phyloP scores from a whole-genome alignment of 192 early-diverging fungal genomes.

The Bifiguratus adelaidae region DNA sequence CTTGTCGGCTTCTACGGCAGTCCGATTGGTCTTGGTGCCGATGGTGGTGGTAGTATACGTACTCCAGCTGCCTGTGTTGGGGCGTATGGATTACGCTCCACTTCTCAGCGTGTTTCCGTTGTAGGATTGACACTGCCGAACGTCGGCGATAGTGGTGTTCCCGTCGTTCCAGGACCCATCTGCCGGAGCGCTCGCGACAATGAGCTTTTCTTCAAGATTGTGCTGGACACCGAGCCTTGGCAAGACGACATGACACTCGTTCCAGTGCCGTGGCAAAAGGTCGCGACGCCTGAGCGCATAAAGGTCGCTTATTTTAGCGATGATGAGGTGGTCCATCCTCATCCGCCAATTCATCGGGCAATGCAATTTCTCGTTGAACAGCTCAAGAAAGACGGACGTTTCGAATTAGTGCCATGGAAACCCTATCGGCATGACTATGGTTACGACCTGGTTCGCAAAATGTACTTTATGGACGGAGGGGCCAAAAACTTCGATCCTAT shows the following conservation, averaged over 20 bases:
- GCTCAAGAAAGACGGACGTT: no score
- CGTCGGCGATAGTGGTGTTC: no score
- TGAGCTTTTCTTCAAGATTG: conserved; percentile 1
- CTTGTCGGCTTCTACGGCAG: not conserved
- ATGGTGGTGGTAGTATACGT: conserved; percentile 3
- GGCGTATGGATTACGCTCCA: not conserved
- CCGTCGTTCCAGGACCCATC: not conserved
- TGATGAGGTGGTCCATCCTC: no score
- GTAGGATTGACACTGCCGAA: no score
- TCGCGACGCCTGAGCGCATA: not conserved
- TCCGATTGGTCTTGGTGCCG: conserved; percentile 1
- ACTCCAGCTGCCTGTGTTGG: not conserved
- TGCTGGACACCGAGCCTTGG: conserved; percentile 1
- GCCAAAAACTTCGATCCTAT: no score
- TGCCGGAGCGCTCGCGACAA: not conserved
- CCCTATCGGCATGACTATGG: no score
- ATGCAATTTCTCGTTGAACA: no score
- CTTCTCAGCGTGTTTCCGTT: not conserved
- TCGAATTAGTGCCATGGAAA: no score
- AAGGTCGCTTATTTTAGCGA: no score
- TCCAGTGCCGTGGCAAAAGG: not conserved
- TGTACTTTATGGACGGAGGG: no score
- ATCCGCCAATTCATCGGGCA: no score
- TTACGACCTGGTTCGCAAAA: no score
- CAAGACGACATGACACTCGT: not conserved